Evolutionary conservation across 2,329 filamentous ascomycete species (phyloP).

Genomic region (Fusarium metavorans): DNA sequence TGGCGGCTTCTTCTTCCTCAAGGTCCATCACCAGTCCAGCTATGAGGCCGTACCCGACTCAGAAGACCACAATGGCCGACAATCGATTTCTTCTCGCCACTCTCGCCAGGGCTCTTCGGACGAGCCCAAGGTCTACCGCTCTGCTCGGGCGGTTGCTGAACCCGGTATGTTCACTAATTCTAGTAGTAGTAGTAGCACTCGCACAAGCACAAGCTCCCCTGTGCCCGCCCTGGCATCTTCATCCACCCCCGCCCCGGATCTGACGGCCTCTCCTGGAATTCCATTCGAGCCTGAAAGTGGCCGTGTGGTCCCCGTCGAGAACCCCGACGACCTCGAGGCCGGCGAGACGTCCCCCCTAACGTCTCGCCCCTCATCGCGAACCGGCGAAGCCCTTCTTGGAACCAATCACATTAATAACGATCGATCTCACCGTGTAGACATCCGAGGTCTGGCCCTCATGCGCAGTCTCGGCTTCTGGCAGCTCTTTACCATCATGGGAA

Average conservation of each 20-base stretch:
- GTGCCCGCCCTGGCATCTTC: constrained; percentile 33
- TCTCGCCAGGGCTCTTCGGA: constrained; percentile 57
- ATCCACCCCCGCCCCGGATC: constrained; percentile 33
- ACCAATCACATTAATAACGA: constrained; percentile 76
- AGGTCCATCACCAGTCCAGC: constrained; percentile 72
- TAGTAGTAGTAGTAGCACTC: constrained; percentile 47
- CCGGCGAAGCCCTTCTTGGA: constrained; percentile 64
- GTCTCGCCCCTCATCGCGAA: constrained; percentile 68
- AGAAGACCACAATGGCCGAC: constrained; percentile 32
- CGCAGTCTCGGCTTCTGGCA: constrained; percentile 88
- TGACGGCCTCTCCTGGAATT: constrained; percentile 37
- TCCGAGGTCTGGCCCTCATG: constrained; percentile 84
- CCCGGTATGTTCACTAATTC: constrained; percentile 71
- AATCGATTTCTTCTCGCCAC: constrained; percentile 48
- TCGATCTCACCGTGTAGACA: constrained; percentile 87
- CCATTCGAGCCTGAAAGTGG: constrained; percentile 46
- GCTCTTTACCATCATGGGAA: constrained; percentile 85
- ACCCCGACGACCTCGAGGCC: constrained; percentile 56
- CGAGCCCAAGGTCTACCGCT: constrained; percentile 54
- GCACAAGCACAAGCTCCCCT: constrained; percentile 43
- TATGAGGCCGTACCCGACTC: constrained; percentile 68
- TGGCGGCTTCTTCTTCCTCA: constrained; percentile 85
- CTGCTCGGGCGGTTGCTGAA: constrained; percentile 62
- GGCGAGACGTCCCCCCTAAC: constrained; percentile 88
- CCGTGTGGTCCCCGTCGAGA: constrained; percentile 41